These are phyloP conservation scores for Cymbidium sinense DNA, from an alignment of 106 monocot genomes.

Conservation along the genomic window DNA sequence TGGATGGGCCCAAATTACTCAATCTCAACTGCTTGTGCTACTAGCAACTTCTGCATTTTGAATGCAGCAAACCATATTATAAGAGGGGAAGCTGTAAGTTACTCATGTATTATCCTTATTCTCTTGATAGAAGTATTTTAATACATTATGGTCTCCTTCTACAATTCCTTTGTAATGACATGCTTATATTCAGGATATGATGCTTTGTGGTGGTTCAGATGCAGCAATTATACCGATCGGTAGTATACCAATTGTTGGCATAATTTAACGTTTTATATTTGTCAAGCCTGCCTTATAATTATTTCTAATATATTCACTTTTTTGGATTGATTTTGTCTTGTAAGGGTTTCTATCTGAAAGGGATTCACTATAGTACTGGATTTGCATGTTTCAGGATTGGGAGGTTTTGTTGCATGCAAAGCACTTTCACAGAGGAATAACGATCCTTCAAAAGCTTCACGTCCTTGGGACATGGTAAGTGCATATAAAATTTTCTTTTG, in stretches of 20 bases:
- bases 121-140: neutral
- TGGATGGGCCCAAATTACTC: constrained; percentile 82
- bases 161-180: neutral
- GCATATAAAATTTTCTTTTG: neutral
- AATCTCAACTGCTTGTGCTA: constrained; percentile 67
- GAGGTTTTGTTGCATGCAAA: constrained; percentile 96
- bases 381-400: constrained; percentile 46
- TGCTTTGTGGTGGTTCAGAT: constrained; percentile 99
- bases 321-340: neutral
- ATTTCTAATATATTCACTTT: neutral
- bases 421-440: constrained; percentile 86
- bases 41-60: constrained; percentile 69
- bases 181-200: constrained; percentile 58
- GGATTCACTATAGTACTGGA: neutral
- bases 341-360: neutral
- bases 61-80: constrained; percentile 74
- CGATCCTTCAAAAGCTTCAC: constrained; percentile 89
- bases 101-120: neutral
- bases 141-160: neutral
- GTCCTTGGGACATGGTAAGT: constrained; percentile 92
- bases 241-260: constrained; percentile 10
- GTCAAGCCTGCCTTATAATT: neutral
- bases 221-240: constrained; percentile 92
- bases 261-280: neutral
- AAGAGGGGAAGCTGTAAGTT: constrained; percentile 66